Percentiles rank a stretch among this genome's conserved stretches.
phyloP scores from a whole-genome alignment of 352 stramenopile genomes.

The Globisporangium splendens region DNA sequence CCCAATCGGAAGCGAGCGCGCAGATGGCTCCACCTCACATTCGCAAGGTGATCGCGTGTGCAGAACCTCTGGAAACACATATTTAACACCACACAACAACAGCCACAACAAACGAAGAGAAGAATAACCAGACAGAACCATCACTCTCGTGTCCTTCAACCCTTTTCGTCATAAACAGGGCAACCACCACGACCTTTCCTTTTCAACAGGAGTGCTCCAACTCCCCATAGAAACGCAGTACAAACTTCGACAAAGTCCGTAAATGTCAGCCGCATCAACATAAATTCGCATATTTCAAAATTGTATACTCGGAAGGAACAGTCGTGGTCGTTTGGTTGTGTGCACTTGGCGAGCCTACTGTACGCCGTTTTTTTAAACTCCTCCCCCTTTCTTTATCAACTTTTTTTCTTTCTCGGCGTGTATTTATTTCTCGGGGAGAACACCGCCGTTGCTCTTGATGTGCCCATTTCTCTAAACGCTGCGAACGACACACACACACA shows the following conservation, averaged over 20 bases:
- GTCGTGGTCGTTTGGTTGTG: background rate
- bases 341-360: background rate
- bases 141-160: slow-evolving; percentile 17
- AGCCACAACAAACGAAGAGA: too few relatives aligned
- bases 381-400: too few relatives aligned
- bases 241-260: background rate
- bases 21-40: slow-evolving; percentile 1
- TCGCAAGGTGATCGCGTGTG: background rate
- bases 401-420: slow-evolving; percentile 7
- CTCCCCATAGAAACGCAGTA: background rate
- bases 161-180: slow-evolving; percentile 12
- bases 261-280: too few relatives aligned
- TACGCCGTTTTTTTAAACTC: background rate
- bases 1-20: background rate
- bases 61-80: slow-evolving; percentile 1
- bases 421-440: background rate
- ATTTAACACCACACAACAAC: slow-evolving; percentile 6
- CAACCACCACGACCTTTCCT: background rate
- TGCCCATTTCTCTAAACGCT: slow-evolving; percentile 16
- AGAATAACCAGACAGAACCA: background rate
- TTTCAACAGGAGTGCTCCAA: background rate
- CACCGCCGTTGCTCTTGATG: background rate
- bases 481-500: background rate
- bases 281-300: background rate
- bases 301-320: background rate